These are phyloP conservation scores for Pseudogymnoascus verrucosus DNA, from an alignment of 2,329 filamentous ascomycete genomes.

Conservation along the genomic window DNA sequence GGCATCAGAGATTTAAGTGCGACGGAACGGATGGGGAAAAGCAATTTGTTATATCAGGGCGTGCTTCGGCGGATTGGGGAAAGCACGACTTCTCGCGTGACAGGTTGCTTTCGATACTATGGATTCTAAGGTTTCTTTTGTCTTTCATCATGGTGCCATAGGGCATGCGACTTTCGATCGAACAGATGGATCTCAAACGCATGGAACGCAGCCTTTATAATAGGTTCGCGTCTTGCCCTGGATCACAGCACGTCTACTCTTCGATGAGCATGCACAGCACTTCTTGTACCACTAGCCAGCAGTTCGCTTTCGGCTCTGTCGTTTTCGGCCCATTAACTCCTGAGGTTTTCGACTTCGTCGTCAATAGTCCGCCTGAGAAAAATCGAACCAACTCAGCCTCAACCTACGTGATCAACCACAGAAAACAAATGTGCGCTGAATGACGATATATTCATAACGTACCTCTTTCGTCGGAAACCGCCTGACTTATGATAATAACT, in stretches of 20 bases:
- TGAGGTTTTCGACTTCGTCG: conserved; percentile 26
- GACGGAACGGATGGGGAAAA: conserved; percentile 29
- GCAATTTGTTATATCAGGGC: conserved; percentile 19
- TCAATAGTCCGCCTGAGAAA: conserved; percentile 28
- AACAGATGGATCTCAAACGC: conserved; percentile 25
- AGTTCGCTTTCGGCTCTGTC: conserved; percentile 26
- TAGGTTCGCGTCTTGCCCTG: conserved; percentile 24
- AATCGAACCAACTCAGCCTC: conserved; percentile 24
- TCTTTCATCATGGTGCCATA: conserved; percentile 26
- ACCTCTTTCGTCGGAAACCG: background rate
- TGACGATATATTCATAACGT: conserved; percentile 9
- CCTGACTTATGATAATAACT: conserved; percentile 6
- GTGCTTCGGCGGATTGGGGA: conserved; percentile 26
- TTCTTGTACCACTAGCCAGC: conserved; percentile 31
- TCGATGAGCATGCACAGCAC: conserved; percentile 28
- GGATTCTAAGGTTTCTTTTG: conserved; percentile 28
- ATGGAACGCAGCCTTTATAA: conserved; percentile 18
- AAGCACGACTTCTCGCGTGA: conserved; percentile 12
- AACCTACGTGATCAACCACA: conserved; percentile 13
- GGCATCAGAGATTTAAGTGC: conserved; percentile 28
- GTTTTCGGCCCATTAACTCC: conserved; percentile 23
- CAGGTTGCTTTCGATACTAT: conserved; percentile 23
- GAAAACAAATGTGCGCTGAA: conserved; percentile 9
- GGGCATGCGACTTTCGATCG: conserved; percentile 24
- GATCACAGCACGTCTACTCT: conserved; percentile 26